Evolutionary conservation across 805 yeast species (phyloP).

Genomic region (Candida ortonii): DNA sequence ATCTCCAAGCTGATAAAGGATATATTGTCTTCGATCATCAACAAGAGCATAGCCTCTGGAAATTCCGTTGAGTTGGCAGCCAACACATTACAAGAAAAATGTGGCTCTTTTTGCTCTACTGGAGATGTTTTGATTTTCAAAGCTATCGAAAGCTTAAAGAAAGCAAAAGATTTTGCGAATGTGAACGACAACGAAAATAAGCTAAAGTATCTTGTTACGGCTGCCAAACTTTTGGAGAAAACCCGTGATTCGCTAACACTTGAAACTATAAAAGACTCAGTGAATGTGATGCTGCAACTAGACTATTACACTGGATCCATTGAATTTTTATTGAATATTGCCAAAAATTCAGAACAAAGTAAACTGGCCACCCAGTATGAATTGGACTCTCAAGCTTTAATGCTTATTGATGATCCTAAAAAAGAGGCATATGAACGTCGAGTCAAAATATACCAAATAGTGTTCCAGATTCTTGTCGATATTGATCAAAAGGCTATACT

Average conservation of each 20-base stretch:
- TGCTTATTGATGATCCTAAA: conserved; percentile 46
- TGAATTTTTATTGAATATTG: conserved; percentile 73
- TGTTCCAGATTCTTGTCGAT: conserved; percentile 71
- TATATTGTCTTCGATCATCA: conserved; percentile 82
- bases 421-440: conserved; percentile 51
- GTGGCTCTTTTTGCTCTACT: conserved; percentile 92
- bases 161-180: conserved; percentile 72
- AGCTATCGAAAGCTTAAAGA: conserved; percentile 86
- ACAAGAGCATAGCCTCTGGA: conserved; percentile 86
- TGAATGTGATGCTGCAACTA: conserved; percentile 70
- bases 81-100: conserved; percentile 80
- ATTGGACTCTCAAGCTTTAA: conserved; percentile 33
- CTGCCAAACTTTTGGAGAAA: conserved; percentile 72
- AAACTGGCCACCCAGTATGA: conserved; percentile 57
- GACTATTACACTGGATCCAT: conserved; percentile 84
- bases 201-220: conserved; percentile 62
- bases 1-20: conserved; percentile 74
- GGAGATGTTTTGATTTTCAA: conserved; percentile 91
- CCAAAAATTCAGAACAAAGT: conserved; percentile 62
- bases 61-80: conserved; percentile 90
- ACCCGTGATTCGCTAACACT: conserved; percentile 74
- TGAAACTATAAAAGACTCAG: conserved; percentile 79
- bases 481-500: conserved; percentile 63
- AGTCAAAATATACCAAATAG: conserved; percentile 60
- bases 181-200: conserved; percentile 71